These are phyloP conservation scores for Chaetomium strumarium DNA, from an alignment of 2,329 filamentous ascomycete species.

Conservation along the genomic window DNA sequence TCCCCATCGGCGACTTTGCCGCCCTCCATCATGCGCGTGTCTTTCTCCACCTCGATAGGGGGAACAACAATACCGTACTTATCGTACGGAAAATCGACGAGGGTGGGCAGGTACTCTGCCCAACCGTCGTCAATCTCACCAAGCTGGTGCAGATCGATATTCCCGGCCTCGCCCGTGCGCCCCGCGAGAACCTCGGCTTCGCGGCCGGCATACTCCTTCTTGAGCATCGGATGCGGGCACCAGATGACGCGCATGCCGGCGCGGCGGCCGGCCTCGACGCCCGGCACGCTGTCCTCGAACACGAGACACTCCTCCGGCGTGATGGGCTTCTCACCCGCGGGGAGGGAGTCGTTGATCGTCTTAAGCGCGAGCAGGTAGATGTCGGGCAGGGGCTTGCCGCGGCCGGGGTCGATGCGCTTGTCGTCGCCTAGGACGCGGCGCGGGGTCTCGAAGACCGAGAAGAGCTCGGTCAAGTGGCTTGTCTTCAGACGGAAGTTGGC, in stretches of 20 bases:
- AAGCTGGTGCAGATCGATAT: conserved; percentile 46
- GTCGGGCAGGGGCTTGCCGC: conserved; percentile 92
- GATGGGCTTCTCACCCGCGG: conserved; percentile 58
- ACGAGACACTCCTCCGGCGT: conserved; percentile 84
- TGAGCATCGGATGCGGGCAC: conserved; percentile 77
- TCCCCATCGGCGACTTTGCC: conserved; percentile 19
- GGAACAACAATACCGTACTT: conserved; percentile 53
- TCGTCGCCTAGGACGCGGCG: conserved; percentile 84
- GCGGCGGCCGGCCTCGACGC: conserved; percentile 82
- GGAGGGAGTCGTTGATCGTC: conserved; percentile 72
- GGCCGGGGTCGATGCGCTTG: conserved; percentile 63
- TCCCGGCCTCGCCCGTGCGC: conserved; percentile 61
- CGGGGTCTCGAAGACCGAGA: conserved; percentile 60
- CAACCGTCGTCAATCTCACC: conserved; percentile 56
- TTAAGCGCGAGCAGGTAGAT: conserved; percentile 85
- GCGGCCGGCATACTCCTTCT: conserved; percentile 67
- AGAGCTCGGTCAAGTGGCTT: conserved; percentile 50
- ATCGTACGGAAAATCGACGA: conserved; percentile 53
- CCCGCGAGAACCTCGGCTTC: conserved; percentile 82
- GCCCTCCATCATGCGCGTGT: conserved; percentile 39
- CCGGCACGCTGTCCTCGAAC: conserved; percentile 91
- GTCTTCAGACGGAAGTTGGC: conserved; percentile 76
- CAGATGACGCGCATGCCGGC: conserved; percentile 94
- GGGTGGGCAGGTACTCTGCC: conserved; percentile 47
- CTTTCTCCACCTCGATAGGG: conserved; percentile 37